Conservation (phyloP, 441 rosid species). For the Rhodomyrtus psidioides region DNA sequence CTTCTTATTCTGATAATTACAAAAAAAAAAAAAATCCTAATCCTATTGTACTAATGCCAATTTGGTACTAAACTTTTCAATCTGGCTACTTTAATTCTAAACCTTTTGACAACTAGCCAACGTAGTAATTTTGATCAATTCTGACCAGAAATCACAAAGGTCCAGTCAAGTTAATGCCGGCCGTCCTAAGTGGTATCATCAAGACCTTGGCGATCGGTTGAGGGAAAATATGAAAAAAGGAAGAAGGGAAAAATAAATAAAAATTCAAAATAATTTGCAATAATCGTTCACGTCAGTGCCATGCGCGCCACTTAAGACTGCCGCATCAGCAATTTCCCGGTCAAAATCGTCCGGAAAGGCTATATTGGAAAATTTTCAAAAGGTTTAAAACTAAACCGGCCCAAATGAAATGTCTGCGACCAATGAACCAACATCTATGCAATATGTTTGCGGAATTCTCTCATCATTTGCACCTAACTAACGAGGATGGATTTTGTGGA, state of each 20-base stretch:
- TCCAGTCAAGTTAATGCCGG: rapidly evolving
- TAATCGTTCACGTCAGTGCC: not conserved
- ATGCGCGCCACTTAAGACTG: too few relatives aligned
- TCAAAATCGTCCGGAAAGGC: rapidly evolving
- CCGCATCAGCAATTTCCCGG: not conserved
- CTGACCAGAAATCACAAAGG: rapidly evolving
- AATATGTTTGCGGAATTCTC: not conserved
- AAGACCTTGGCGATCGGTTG: rapidly evolving
- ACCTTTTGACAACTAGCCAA: rapidly evolving
- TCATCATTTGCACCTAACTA: not conserved
- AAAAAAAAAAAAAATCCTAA: not conserved
- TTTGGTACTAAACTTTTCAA: not conserved
- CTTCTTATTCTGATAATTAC: not conserved
- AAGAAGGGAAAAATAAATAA: not conserved
- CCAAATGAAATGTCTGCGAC: not conserved
- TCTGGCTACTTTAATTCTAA: rapidly evolving
- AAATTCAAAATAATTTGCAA: not conserved
- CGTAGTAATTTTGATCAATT: rapidly evolving
- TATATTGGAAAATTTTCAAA: not conserved
- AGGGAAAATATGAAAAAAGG: too few relatives aligned
- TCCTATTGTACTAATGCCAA: rapidly evolving
- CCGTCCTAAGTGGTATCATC: rapidly evolving
- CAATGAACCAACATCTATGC: not conserved
- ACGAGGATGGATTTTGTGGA: not conserved
- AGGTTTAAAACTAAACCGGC: not conserved